Base-by-base conservation (phyloP, 2,329 filamentous ascomycete genomes). In the Fusarium chaquense region DNA sequence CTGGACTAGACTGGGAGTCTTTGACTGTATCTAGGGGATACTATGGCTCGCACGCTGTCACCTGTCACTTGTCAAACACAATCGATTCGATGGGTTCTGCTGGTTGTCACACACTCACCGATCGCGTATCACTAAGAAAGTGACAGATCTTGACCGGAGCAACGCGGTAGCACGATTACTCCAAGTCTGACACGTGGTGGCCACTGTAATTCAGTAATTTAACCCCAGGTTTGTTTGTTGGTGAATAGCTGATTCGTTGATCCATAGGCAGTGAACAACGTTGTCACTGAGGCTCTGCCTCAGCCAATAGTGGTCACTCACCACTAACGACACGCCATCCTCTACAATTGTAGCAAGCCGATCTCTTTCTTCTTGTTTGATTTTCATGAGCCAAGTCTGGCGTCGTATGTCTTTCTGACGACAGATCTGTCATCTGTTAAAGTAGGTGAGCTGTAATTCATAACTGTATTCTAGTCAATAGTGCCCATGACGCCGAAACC, bases 171-270 rank as follows among this genome's bases (percentile, higher is more conserved):
- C 43, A 18, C 40, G 40, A 54, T 41, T 47, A 38, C 24, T 56
- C 20, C 18, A 7, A 41, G 13, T 26, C 24, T 49, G 62, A 44
- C 62, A 65, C 62, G 55, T 65, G 47, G 32, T 60, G 7, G 30
- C 6, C 32, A 16, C 9, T 33, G 32, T n/a, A 52, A n/a, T 22
- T 26, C 26, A 15, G 13, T 10, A 22, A 4, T 20, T 9, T 30
- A 38, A 53, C 38, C 26, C 43, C 47, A 26, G 54, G 32, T n/a
- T 35, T 35, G 20, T 32, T 28, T 28, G n/a, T 53, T 33, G 38
- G 35, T 65, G 47, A 26, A 18, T 22, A n/a, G 7, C 15, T 32
- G 45, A 46, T 40, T 44, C 24, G 28, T 49, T 18, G 32, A 50
- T 58, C 54, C 33, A 18, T 15, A 18, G 33, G 33, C 40, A 35